Evolutionary conservation across 805 yeast species (phyloP).

Genomic region (Ascoidea rubescens): DNA sequence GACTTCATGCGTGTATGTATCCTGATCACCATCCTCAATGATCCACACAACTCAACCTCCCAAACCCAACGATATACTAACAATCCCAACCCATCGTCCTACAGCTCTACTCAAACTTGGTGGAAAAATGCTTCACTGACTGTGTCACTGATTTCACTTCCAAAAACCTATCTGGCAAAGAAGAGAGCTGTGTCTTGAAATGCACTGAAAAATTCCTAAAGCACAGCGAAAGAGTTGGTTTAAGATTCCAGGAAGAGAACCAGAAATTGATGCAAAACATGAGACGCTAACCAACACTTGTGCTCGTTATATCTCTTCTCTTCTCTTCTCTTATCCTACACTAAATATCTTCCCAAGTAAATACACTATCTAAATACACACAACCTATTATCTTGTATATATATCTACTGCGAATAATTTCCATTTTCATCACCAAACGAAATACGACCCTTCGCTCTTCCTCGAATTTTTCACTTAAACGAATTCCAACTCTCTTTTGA

Average conservation of each 20-base stretch:
- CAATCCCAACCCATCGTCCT: neutral
- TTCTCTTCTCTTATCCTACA: too few species aligned
- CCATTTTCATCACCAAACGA: too few species aligned
- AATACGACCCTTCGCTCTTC: too few species aligned
- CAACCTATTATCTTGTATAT: too few species aligned
- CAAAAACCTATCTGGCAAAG: slow-evolving; percentile 71
- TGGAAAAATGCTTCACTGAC: slow-evolving; percentile 92
- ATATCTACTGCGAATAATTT: too few species aligned
- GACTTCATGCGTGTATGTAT: slow-evolving; percentile 80
- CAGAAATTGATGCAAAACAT: slow-evolving; percentile 64
- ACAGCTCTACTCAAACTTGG: slow-evolving; percentile 74
- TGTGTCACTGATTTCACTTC: slow-evolving; percentile 98
- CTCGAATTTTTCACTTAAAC: too few species aligned
- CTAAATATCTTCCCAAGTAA: too few species aligned
- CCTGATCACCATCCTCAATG: too few species aligned
- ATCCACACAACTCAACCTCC: too few species aligned
- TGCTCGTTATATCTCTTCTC: too few species aligned
- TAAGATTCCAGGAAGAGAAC: slow-evolving; percentile 97
- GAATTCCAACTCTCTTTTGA: too few species aligned
- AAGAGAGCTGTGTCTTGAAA: slow-evolving; percentile 71
- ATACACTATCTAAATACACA: too few species aligned
- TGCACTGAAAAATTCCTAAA: slow-evolving; percentile 97
- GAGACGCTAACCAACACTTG: slow-evolving; percentile 17
- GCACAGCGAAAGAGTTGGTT: slow-evolving; percentile 96
- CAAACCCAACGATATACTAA: neutral